phyloP scores from a whole-genome alignment of 1,284 basidiomycete species.

The Ganoderma lingzhi region DNA sequence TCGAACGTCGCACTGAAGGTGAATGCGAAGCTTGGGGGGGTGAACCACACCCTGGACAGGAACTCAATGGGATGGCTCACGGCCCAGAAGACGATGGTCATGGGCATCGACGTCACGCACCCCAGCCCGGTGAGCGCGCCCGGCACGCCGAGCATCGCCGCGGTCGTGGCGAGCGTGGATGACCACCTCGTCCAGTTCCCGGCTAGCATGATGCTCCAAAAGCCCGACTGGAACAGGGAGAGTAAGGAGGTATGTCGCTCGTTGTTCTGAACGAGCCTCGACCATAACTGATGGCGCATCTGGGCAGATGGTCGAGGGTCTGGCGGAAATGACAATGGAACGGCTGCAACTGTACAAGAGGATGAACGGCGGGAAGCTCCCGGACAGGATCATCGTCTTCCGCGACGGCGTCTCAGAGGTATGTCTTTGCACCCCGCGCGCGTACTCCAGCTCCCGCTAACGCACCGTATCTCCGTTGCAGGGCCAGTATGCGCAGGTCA shows the following conservation, averaged over 20 bases:
- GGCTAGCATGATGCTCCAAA: constrained; percentile 69
- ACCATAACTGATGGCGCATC: not conserved
- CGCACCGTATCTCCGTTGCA: constrained; percentile 36
- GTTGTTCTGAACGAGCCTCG: too few relatives aligned
- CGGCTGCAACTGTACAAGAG: constrained; percentile 67
- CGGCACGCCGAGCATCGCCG: constrained; percentile 79
- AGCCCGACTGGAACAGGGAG: constrained; percentile 50
- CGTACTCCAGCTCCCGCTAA: too few relatives aligned
- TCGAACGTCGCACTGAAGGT: constrained; percentile 73
- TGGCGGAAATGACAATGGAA: constrained; percentile 73
- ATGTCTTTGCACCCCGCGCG: not conserved
- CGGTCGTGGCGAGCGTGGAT: constrained; percentile 79
- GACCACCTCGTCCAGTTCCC: constrained; percentile 75
- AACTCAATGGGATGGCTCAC: constrained; percentile 68
- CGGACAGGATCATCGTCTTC: constrained; percentile 72
- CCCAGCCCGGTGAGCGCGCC: constrained; percentile 61
- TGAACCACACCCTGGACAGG: constrained; percentile 72
- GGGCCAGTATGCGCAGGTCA: constrained; percentile 73
- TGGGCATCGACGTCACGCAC: constrained; percentile 85
- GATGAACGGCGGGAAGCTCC: constrained; percentile 53
- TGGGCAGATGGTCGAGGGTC: constrained; percentile 68
- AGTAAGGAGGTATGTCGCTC: constrained; percentile 62
- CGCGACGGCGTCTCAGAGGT: constrained; percentile 83
- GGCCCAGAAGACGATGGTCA: constrained; percentile 74
- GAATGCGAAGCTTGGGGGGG: constrained; percentile 82